A percentile compares a stretch with the other conserved stretches of the same genome.
Evolutionary conservation across 75 land plant species (phyloP).

Genomic region (Ceratopteris richardii): DNA sequence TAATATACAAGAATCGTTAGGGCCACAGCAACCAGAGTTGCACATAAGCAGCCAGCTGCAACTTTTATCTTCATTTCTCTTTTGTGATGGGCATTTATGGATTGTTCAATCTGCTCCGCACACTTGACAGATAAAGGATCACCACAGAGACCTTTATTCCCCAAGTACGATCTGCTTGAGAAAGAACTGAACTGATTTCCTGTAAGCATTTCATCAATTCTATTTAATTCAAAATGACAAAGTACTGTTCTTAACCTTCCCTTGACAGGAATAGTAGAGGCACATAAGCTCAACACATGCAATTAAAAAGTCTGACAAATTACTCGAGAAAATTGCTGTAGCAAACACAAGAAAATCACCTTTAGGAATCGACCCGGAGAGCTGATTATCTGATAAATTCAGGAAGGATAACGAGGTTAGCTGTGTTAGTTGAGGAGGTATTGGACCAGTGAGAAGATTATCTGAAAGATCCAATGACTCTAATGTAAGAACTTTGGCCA

Average conservation of each 20-base stretch:
- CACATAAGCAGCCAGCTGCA: neutral
- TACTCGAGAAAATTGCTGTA: too few species aligned
- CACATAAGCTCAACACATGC: too few species aligned
- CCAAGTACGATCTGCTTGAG: neutral
- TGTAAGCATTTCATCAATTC: neutral
- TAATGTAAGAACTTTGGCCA: neutral
- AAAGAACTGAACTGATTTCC: conserved; percentile 1
- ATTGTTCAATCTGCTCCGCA: neutral
- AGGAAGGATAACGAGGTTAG: conserved; percentile 1
- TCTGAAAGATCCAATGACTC: neutral
- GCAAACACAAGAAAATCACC: neutral
- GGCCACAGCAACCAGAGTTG: neutral
- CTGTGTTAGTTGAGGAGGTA: neutral
- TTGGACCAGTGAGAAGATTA: neutral
- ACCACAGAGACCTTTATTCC: conserved; percentile 1
- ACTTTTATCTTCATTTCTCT: neutral
- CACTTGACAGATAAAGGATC: neutral
- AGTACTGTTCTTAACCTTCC: too few species aligned
- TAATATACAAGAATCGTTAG: neutral
- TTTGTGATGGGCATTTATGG: neutral
- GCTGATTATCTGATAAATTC: conserved; percentile 4
- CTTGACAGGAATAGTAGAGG: too few species aligned
- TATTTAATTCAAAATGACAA: too few species aligned
- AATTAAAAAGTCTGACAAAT: too few species aligned
- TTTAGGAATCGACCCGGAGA: conserved; percentile 5